Conservation (phyloP, 2,329 filamentous ascomycete species). For the Ophiostoma pallidulum region DNA sequence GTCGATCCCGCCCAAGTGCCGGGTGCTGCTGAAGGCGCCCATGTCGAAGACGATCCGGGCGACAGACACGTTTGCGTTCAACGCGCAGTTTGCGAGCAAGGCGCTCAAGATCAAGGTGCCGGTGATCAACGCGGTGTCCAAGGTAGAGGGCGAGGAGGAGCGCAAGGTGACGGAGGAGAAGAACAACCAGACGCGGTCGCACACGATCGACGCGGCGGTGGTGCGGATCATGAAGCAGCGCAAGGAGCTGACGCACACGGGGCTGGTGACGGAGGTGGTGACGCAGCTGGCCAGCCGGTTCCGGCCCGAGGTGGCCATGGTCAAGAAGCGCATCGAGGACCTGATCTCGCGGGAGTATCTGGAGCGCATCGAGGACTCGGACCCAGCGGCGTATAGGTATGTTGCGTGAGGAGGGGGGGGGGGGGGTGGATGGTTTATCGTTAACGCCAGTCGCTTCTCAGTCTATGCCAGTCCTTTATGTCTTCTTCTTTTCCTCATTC, state of each 20-base stretch:
- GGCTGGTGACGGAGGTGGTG: constrained; percentile 63
- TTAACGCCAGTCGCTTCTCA: no score
- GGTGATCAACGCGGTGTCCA: constrained; percentile 70
- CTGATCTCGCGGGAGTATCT: constrained; percentile 70
- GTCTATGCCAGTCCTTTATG: no score
- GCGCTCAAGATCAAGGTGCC: constrained; percentile 83
- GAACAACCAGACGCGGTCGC: constrained; percentile 61
- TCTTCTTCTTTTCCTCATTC: no score
- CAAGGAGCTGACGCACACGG: constrained; percentile 59
- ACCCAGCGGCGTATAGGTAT: constrained; percentile 58
- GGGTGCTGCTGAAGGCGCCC: constrained; percentile 72
- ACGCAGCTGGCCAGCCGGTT: constrained; percentile 60
- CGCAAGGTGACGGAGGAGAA: constrained; percentile 64
- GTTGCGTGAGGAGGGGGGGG: constrained; percentile 55
- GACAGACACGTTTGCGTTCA: constrained; percentile 73
- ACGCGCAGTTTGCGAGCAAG: constrained; percentile 70
- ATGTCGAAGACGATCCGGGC: constrained; percentile 67
- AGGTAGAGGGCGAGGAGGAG: constrained; percentile 67
- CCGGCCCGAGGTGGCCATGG: constrained; percentile 64
- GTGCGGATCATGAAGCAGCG: constrained; percentile 84
- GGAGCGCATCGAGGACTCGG: constrained; percentile 61
- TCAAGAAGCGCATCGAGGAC: constrained; percentile 74
- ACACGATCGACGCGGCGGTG: constrained; percentile 66
- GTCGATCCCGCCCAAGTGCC: constrained; percentile 72
- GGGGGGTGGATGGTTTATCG: no score